Evolutionary conservation across 2,329 filamentous ascomycete genomes (phyloP), one percentile per base, ranked within the genome.

Genomic region (Claviceps fusiformis): DNA sequence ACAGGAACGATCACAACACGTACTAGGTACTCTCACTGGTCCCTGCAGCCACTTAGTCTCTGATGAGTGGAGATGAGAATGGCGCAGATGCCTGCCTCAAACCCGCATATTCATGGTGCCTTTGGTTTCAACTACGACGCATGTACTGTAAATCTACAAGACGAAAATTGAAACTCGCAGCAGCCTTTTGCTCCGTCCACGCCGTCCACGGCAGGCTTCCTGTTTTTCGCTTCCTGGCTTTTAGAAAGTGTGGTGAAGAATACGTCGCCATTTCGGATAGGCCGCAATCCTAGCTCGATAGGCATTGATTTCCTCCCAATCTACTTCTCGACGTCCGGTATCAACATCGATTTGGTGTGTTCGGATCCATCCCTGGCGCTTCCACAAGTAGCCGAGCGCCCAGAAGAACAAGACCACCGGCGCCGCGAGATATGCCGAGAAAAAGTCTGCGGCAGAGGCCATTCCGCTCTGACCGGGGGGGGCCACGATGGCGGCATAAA

Each of bases 281-380:
- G 68, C 62, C n/a, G 76, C 77, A 17, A 80, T 65, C 65, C 72
- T 66, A 41, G 71, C 75, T 39, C 75, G 73, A 62, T 77, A 73
- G 46, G 70, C 75, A 64, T 84, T 77, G 68, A 85, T 82, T 45
- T 71, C 70, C 11, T 84, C 81, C 80, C 80, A 86, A 64, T 87
- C 78, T 55, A 85, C 75, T 68, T 82, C 78, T 59, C 83, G 77
- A 55, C 83, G 78, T 54, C 82, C 84, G 55, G 76, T 78, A 64
- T 87, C 83, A 54, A 88, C 74, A 61, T 88, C 84, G 59, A 89
- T 86, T 58, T 86, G 71, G 39, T 72, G 65, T 1, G 78, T 72
- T 39, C 68, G 74, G 57, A 84, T 70, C 78, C 80, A 86, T 31
- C 77, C 78, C 54, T 74, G 67, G 50, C 81, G 73, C 74, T 87